phyloP scores from a whole-genome alignment of 2,329 filamentous ascomycete genomes.

The Fusarium sp. region DNA sequence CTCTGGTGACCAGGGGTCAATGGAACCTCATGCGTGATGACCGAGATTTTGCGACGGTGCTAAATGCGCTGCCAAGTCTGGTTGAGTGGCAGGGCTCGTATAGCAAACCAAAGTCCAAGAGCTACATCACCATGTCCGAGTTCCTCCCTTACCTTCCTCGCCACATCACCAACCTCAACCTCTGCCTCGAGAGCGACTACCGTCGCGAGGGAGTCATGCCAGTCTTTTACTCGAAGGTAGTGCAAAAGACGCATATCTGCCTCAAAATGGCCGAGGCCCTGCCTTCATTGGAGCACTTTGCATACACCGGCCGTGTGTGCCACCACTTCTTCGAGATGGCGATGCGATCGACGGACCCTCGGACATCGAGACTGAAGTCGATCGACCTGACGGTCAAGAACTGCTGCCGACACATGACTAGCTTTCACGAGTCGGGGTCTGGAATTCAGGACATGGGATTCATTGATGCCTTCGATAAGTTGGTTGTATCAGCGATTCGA shows the following conservation, averaged over 20 bases:
- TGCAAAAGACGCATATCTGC: constrained; percentile 73
- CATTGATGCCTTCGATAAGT: constrained; percentile 76
- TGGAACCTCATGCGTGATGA: constrained; percentile 79
- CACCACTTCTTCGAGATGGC: constrained; percentile 74
- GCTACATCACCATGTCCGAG: constrained; percentile 75
- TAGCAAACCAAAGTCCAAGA: constrained; percentile 80
- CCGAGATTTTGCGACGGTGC: constrained; percentile 72
- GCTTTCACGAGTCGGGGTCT: constrained; percentile 73
- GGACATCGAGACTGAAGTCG: constrained; percentile 67
- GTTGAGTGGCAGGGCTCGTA: constrained; percentile 72
- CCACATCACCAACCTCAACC: constrained; percentile 71
- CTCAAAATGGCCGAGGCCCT: constrained; percentile 69
- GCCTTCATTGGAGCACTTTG: constrained; percentile 73
- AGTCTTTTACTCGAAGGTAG: constrained; percentile 70
- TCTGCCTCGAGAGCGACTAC: constrained; percentile 80
- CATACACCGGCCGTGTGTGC: constrained; percentile 79
- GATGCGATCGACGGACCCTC: constrained; percentile 60
- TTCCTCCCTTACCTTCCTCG: constrained; percentile 69
- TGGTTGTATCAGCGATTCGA: constrained; percentile 73
- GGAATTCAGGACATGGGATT: constrained; percentile 80
- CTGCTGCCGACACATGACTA: constrained; percentile 69
- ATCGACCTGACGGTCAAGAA: constrained; percentile 81
- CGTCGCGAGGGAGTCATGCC: constrained; percentile 72
- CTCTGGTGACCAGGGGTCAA: constrained; percentile 78
- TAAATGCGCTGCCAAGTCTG: constrained; percentile 73